A percentile compares a stretch with the other conserved stretches of the same genome.
phyloP scores from a whole-genome alignment of 306 rosid genomes.

The Urtica urens region DNA sequence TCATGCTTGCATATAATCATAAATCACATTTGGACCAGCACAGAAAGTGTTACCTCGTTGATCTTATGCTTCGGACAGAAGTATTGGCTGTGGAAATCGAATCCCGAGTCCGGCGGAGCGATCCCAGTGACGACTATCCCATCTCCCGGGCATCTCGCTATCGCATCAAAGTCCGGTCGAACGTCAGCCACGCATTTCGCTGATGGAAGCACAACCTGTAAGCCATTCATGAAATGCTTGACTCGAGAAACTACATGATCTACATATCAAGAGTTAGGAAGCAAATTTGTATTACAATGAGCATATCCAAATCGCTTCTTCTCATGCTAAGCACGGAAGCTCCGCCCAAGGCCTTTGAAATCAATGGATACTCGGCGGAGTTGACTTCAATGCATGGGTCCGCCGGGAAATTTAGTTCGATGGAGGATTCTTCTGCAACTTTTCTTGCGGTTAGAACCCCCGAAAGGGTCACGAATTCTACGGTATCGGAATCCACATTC shows the following conservation, averaged over 20 bases:
- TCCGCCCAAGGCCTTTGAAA: conserved; percentile 36
- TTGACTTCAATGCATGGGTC: conserved; percentile 25
- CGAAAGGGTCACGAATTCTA: conserved; percentile 56
- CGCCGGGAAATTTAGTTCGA: conserved; percentile 45
- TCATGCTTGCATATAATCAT: too few relatives aligned
- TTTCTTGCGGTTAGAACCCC: conserved; percentile 46
- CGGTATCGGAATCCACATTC: conserved; percentile 21
- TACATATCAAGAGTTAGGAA: background rate
- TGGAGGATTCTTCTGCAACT: conserved; percentile 18
- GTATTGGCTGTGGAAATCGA: conserved; percentile 55
- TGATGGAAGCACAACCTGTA: conserved; percentile 47
- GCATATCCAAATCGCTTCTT: conserved; percentile 19
- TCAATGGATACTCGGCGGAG: conserved; percentile 19
- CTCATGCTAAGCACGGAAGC: conserved; percentile 34
- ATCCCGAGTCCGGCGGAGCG: conserved; percentile 49
- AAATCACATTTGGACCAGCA: too few relatives aligned
- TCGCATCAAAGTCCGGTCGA: conserved; percentile 39
- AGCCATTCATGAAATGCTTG: too few relatives aligned
- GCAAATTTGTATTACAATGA: conserved; percentile 40
- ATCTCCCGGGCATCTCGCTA: conserved; percentile 41
- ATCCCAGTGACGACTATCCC: conserved; percentile 50
- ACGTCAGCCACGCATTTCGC: conserved; percentile 17
- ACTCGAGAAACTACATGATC: background rate
- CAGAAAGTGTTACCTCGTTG: conserved; percentile 28
- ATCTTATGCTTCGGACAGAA: conserved; percentile 38